Evolutionary conservation across 495 filamentous ascomycete genomes (phyloP).

Genomic region (Penicillium angulare): DNA sequence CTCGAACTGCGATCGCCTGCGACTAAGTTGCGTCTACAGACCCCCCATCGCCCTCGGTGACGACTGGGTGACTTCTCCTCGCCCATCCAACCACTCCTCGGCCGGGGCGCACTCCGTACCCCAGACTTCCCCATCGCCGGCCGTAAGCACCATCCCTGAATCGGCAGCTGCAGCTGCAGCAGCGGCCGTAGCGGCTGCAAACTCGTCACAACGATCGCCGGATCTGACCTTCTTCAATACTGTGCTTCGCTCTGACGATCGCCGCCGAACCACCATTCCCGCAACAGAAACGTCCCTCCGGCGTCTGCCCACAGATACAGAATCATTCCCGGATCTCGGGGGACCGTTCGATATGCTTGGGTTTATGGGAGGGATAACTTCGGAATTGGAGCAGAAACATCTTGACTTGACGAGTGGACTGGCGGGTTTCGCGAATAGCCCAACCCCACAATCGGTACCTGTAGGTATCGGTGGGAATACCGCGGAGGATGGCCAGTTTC

Average conservation of each 20-base stretch:
- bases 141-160: conserved; percentile 4
- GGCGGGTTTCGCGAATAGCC: conserved; percentile 14
- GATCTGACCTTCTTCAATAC: conserved; percentile 36
- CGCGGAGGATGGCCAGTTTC: conserved; percentile 12
- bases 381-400: conserved; percentile 40
- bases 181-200: background rate
- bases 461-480: background rate
- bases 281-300: conserved; percentile 9
- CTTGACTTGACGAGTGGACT: conserved; percentile 32
- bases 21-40: conserved; percentile 35
- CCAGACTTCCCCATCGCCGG: conserved; percentile 14
- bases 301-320: conserved; percentile 8
- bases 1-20: conserved; percentile 38
- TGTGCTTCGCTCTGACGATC: conserved; percentile 29
- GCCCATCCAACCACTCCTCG: conserved; percentile 4
- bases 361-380: conserved; percentile 41
- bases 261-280: conserved; percentile 15
- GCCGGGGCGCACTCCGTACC: conserved; percentile 9
- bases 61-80: conserved; percentile 10
- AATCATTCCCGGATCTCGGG: conserved; percentile 18
- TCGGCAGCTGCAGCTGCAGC: conserved; percentile 10
- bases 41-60: conserved; percentile 16
- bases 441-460: conserved; percentile 12
- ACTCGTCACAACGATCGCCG: conserved; percentile 13
- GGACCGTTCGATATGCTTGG: conserved; percentile 39